Percentiles rank a stretch among this genome's conserved stretches.
Conservation (phyloP, 1,139 yeast species). For the Casaregolazyma suthepensis region DNA sequence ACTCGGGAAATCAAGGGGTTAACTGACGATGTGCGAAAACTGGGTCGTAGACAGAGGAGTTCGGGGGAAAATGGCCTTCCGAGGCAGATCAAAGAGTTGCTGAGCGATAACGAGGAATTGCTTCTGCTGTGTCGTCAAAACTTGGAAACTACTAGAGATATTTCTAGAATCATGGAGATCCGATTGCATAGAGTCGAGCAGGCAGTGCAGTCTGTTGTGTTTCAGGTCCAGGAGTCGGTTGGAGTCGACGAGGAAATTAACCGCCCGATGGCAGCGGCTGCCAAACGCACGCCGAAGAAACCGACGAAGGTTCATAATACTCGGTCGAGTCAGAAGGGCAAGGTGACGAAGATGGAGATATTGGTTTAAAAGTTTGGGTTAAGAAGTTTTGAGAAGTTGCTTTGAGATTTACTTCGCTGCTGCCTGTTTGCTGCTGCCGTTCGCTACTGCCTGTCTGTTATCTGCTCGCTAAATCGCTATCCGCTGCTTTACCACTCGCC, state of each 20-base stretch:
- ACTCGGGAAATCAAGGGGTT: background rate
- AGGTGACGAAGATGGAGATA: background rate
- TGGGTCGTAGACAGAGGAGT: background rate
- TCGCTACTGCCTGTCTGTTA: background rate
- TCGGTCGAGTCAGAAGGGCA: background rate
- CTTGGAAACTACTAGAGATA: slow-evolving; percentile 1
- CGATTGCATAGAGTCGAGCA: slow-evolving; percentile 5
- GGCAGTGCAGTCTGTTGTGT: background rate
- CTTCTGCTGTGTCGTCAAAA: background rate
- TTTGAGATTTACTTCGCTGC: no score
- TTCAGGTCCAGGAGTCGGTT: background rate
- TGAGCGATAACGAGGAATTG: background rate
- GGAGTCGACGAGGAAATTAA: background rate
- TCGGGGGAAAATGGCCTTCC: background rate
- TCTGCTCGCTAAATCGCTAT: background rate
- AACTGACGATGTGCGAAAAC: background rate
- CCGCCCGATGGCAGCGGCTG: background rate
- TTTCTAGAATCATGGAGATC: slow-evolving; percentile 3
- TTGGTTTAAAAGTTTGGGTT: background rate
- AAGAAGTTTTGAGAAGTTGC: no score
- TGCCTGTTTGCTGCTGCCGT: background rate
- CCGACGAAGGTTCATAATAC: background rate
- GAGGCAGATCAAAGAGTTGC: slow-evolving; percentile 1
- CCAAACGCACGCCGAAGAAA: background rate
- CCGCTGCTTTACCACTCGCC: background rate